Conservation (phyloP, 495 filamentous ascomycete genomes). For the Aspergillus nanangensis region DNA sequence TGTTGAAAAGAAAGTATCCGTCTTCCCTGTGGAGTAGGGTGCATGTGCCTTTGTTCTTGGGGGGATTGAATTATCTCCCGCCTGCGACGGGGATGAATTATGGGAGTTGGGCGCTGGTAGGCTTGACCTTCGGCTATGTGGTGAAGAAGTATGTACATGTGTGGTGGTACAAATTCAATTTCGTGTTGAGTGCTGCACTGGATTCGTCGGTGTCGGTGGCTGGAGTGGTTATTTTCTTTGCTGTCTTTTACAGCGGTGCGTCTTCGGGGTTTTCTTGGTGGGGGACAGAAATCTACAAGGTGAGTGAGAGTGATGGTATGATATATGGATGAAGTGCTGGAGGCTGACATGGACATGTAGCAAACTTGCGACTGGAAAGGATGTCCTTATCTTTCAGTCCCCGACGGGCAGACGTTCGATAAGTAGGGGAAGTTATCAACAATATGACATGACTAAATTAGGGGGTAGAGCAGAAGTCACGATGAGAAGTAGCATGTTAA, state of each 20-base stretch:
- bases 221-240: slow-evolving; percentile 77
- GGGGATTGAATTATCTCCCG: slow-evolving; percentile 25
- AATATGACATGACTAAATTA: no score
- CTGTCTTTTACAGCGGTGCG: slow-evolving; percentile 67
- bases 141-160: slow-evolving; percentile 53
- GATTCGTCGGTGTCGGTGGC: slow-evolving; percentile 76
- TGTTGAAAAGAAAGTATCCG: slow-evolving; percentile 40
- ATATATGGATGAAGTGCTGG: background rate
- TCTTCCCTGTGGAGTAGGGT: slow-evolving; percentile 20
- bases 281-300: slow-evolving; percentile 68
- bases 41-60: slow-evolving; percentile 26
- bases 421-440: background rate
- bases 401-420: background rate
- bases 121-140: slow-evolving; percentile 58
- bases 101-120: slow-evolving; percentile 76
- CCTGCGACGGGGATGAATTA: slow-evolving; percentile 72
- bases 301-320: slow-evolving; percentile 1
- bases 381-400: background rate
- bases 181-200: slow-evolving; percentile 73
- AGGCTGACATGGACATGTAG: no score
- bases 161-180: slow-evolving; percentile 88
- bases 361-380: background rate
- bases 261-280: slow-evolving; percentile 59
- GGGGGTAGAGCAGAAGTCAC: no score
- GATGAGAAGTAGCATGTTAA: no score